Base-by-base conservation (phyloP, 352 stramenopile species). In the Pythium pectinolyticum region DNA sequence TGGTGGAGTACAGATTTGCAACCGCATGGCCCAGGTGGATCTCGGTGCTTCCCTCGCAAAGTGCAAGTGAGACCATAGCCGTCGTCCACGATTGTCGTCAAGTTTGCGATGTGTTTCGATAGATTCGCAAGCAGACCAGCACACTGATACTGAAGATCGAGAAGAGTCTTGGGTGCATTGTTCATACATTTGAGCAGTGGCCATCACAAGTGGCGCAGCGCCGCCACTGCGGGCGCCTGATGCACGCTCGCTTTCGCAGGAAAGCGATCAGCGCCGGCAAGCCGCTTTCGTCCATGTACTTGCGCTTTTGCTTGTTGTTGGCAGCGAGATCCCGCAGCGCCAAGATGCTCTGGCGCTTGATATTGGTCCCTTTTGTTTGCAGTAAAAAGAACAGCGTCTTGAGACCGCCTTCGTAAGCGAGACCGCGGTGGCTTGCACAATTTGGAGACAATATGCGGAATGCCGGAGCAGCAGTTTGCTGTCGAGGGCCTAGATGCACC, bases 371-470 rank as follows among this genome's bases (percentile, higher is more conserved):
- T 57, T 92, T 89, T 5, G 85, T 80, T 57, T 97, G 87, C 11
- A 98, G 68, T 19, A 99, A 70, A 17, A 94, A 87, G 49, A 98
- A 90, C 3, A 99, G 76, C 46, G 89, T 95, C 72, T 90, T 84
- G n/a, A 98, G 66, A 0, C 89, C 96, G 14, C 92, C 90, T 52
- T 90, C 81, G 43, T 94, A 87, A 32, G 98, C 80, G 53, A 97
- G 77, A 8, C 82, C 75, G 6, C 76, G 66, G 60, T 99, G 96
- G 47, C 92, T 96, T 9, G 79, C 77, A 46, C 94, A 82, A 66
- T 98, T 98, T 7, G 92, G 88, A 12, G 88, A 86, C 11, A 99
- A 79, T 72, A 99, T 99, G 10, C 95, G 90, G 57, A 99, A 90
- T 15, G 85, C 88, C n/a, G 98, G 69, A 5, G 94, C 89, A 2